Conservation (phyloP, 2,329 filamentous ascomycete species). For the Phaeosphaeriaceae sp. region DNA sequence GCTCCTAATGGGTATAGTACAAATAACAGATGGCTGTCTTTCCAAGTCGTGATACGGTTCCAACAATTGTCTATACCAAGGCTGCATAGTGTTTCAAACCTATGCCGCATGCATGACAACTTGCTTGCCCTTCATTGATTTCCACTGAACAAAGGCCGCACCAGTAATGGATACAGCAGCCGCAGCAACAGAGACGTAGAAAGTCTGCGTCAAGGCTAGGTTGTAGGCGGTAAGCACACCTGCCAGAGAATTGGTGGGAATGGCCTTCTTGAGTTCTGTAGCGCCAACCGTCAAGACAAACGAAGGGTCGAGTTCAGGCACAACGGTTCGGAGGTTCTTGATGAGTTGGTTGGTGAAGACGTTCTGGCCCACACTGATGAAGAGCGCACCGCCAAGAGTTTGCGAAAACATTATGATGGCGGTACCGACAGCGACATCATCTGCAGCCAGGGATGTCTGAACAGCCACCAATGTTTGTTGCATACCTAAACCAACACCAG, state of each 20-base stretch:
- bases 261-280: slow-evolving; percentile 63
- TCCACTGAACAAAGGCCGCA: slow-evolving; percentile 66
- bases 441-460: slow-evolving; percentile 51
- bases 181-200: slow-evolving; percentile 65
- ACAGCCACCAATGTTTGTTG: slow-evolving; percentile 56
- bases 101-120: slow-evolving; percentile 47
- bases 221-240: slow-evolving; percentile 70
- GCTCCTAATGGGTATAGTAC: slow-evolving; percentile 9
- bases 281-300: slow-evolving; percentile 58
- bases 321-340: slow-evolving; percentile 44
- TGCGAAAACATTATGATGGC: slow-evolving; percentile 57
- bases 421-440: slow-evolving; percentile 56
- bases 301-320: slow-evolving; percentile 51
- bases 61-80: not conserved
- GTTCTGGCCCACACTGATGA: slow-evolving; percentile 58
- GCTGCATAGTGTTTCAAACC: slow-evolving; percentile 2
- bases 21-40: slow-evolving; percentile 16
- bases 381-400: slow-evolving; percentile 56
- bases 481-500: slow-evolving; percentile 57
- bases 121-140: slow-evolving; percentile 67
- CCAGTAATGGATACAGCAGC: slow-evolving; percentile 62
- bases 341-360: slow-evolving; percentile 59
- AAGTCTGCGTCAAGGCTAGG: slow-evolving; percentile 62
- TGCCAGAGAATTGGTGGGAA: slow-evolving; percentile 58
- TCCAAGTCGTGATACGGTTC: slow-evolving; percentile 6